Evolutionary conservation across 2,329 filamentous ascomycete species (phyloP).

Genomic region (Hypoxylon sp.): DNA sequence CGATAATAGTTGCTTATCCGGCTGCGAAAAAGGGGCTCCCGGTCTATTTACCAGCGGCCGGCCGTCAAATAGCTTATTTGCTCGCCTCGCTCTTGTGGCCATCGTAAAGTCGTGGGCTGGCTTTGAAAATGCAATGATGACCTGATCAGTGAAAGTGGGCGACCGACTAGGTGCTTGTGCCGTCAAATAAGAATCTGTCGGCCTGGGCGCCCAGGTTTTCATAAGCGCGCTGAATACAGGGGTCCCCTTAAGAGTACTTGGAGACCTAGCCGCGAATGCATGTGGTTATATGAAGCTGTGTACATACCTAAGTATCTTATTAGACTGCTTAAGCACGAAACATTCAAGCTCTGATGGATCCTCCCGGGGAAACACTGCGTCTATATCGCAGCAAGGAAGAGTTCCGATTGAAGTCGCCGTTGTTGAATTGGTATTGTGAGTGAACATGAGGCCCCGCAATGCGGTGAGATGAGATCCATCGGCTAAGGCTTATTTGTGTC

Average conservation of each 20-base stretch:
- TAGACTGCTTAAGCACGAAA: neutral
- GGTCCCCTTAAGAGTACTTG: constrained; percentile 15
- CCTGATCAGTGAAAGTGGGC: constrained; percentile 28
- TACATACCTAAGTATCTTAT: constrained; percentile 28
- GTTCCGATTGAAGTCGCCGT: constrained; percentile 27
- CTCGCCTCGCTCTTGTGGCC: constrained; percentile 6
- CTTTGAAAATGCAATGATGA: constrained; percentile 17
- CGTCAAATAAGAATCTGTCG: constrained; percentile 29
- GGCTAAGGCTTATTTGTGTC: constrained; percentile 30
- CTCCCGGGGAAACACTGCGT: constrained; percentile 2
- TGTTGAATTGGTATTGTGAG: constrained; percentile 1
- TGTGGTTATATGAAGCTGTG: constrained; percentile 3
- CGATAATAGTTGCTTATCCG: constrained; percentile 25
- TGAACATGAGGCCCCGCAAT: constrained; percentile 30
- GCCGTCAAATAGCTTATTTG: constrained; percentile 11
- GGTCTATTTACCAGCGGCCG: neutral
- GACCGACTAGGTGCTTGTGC: constrained; percentile 18
- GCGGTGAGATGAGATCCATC: constrained; percentile 42
- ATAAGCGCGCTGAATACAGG: constrained; percentile 38
- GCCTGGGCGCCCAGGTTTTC: constrained; percentile 5
- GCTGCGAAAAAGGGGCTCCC: constrained; percentile 12
- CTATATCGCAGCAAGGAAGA: constrained; percentile 12
- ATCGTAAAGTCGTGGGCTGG: constrained; percentile 12
- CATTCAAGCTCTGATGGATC: constrained; percentile 7
- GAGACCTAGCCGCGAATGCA: constrained; percentile 6